A percentile compares a stretch with the other conserved stretches of the same genome.
phyloP scores from a whole-genome alignment of 2,329 filamentous ascomycete genomes.

The Pyricularia pennisetigena region DNA sequence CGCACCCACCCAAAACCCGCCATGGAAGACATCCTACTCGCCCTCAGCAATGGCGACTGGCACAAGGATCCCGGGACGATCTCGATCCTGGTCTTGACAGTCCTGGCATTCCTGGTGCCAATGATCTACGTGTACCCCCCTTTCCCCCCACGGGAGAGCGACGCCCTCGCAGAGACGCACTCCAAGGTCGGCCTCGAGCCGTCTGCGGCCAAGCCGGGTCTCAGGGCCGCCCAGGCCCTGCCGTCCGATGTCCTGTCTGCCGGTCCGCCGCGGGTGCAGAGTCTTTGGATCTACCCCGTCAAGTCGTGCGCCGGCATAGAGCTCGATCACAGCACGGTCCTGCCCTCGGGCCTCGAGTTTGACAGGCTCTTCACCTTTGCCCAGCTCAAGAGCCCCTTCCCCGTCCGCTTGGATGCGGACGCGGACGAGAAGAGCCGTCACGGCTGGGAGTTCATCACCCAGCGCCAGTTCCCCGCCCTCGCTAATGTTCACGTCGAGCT shows the following conservation, averaged over 20 bases:
- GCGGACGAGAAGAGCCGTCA: constrained; percentile 28
- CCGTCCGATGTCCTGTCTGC: not conserved
- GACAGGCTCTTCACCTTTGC: constrained; percentile 81
- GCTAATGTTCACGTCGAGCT: constrained; percentile 58
- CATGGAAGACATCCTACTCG: constrained; percentile 2
- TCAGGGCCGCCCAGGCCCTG: constrained; percentile 21
- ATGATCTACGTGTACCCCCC: constrained; percentile 46
- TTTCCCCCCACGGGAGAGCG: constrained; percentile 38
- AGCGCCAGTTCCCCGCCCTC: constrained; percentile 58
- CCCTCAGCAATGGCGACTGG: not conserved
- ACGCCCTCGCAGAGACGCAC: constrained; percentile 46
- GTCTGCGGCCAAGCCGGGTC: constrained; percentile 11
- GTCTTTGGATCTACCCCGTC: constrained; percentile 71
- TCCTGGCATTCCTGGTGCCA: constrained; percentile 41
- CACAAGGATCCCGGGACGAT: constrained; percentile 9
- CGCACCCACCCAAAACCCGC: not conserved
- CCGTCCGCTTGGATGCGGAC: constrained; percentile 21
- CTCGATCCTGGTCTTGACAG: constrained; percentile 31
- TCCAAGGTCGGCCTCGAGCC: constrained; percentile 31
- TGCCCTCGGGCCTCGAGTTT: constrained; percentile 62
- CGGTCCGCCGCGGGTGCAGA: constrained; percentile 32
- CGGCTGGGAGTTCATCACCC: constrained; percentile 63
- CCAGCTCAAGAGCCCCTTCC: constrained; percentile 45
- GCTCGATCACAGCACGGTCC: constrained; percentile 51
- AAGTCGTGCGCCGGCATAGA: constrained; percentile 76